Evolutionary conservation across 108 stramenopile species (phyloP).

Genomic region (Skeletonema marinoi): DNA sequence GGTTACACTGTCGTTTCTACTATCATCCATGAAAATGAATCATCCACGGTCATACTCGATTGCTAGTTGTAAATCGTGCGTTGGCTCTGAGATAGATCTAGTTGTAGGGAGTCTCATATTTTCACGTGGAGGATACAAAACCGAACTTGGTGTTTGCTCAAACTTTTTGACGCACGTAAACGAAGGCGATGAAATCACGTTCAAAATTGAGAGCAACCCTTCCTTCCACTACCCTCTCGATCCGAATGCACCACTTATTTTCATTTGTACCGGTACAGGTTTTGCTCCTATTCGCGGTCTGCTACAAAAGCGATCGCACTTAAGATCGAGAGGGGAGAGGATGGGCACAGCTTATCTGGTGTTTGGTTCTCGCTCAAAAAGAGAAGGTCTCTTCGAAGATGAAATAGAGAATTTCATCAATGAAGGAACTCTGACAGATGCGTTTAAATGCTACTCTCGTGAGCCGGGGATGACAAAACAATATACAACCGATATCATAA

Average conservation of each 20-base stretch:
- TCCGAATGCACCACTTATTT: neutral
- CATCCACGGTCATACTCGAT: constrained; percentile 17
- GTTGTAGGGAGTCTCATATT: constrained; percentile 17
- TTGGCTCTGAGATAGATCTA: constrained; percentile 10
- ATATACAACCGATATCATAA: constrained; percentile 10
- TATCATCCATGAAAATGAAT: constrained; percentile 1
- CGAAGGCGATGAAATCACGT: constrained; percentile 8
- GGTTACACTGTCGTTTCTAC: constrained; percentile 8
- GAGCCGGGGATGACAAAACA: constrained; percentile 16
- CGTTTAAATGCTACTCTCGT: constrained; percentile 20
- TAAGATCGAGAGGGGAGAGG: constrained; percentile 6
- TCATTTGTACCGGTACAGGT: constrained; percentile 24
- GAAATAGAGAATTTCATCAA: constrained; percentile 11
- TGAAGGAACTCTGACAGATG: constrained; percentile 6
- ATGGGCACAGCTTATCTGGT: constrained; percentile 11
- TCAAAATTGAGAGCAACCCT: constrained; percentile 7
- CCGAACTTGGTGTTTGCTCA: constrained; percentile 12
- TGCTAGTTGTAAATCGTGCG: constrained; percentile 8
- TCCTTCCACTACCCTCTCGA: constrained; percentile 18
- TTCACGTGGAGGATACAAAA: constrained; percentile 5
- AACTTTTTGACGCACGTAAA: constrained; percentile 8
- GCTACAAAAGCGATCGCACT: constrained; percentile 14
- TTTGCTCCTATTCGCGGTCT: constrained; percentile 23
- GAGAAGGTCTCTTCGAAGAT: constrained; percentile 15
- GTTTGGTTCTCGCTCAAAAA: constrained; percentile 14